These are phyloP conservation scores for Dipodascus albidus DNA, from an alignment of 805 yeast genomes.

Conservation along the genomic window DNA sequence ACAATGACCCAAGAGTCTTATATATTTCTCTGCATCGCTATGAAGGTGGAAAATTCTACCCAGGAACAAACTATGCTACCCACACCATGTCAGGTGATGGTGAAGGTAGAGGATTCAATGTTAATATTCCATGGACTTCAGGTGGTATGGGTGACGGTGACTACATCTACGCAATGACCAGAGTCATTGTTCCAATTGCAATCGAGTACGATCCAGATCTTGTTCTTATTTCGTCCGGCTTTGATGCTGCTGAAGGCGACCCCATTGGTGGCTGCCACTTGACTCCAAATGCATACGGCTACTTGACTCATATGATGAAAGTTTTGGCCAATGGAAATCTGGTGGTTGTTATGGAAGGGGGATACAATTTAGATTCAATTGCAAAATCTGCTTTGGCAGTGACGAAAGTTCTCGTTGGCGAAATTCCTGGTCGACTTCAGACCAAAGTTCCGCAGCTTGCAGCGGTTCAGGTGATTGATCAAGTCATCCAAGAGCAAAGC, in stretches of 20 bases:
- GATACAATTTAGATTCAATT: conserved; percentile 85
- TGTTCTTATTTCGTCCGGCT: conserved; percentile 88
- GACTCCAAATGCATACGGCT: conserved; percentile 91
- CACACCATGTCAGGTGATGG: conserved; percentile 77
- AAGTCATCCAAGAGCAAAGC: conserved; percentile 70
- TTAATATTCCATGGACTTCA: conserved; percentile 88
- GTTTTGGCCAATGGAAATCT: conserved; percentile 79
- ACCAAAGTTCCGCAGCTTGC: conserved; percentile 58
- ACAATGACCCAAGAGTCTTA: conserved; percentile 78
- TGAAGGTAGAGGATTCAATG: conserved; percentile 72
- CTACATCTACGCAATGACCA: conserved; percentile 81
- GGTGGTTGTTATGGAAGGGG: conserved; percentile 91
- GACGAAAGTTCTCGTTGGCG: conserved; percentile 83
- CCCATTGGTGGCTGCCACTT: conserved; percentile 94
- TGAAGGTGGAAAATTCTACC: conserved; percentile 86
- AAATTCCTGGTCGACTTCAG: conserved; percentile 77
- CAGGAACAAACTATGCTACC: conserved; percentile 83
- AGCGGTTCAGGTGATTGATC: conserved; percentile 69
- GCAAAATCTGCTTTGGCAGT: conserved; percentile 87
- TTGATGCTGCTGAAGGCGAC: conserved; percentile 98
- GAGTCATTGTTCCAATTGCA: conserved; percentile 78
- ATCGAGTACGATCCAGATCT: conserved; percentile 87
- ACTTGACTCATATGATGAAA: conserved; percentile 87
- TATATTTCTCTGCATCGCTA: conserved; percentile 88
- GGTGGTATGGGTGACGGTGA: conserved; percentile 95